Evolutionary conservation across 2,329 filamentous ascomycete genomes (phyloP), one percentile per base, ranked within the genome.

Genomic region (Paraphoma sp.): DNA sequence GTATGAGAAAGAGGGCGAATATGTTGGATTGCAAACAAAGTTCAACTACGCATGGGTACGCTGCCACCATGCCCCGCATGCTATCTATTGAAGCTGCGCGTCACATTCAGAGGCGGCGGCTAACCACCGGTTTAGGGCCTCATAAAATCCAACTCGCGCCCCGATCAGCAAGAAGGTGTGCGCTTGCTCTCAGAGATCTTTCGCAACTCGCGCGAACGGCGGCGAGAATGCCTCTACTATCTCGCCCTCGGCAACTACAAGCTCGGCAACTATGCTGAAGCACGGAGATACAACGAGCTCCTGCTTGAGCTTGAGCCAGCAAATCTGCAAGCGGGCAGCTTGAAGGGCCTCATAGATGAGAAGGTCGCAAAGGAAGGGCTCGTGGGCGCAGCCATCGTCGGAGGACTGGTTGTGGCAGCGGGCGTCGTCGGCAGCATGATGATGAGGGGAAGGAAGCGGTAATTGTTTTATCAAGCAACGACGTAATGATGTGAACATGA

Each of bases 31-130:
- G 41, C 95, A 99, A 79, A 99, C 95, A 60, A 98, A 98, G 77
- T 99, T 99, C 86, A 99, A 99, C 87, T 98, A 94, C 78, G 94
- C 95, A 75, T 99, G 95, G 95, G 93, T 96, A 86, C 42, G 33
- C 45, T 41, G 53, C 53, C 53, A 51, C 30, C 53, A 48, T 45
- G 28, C 42, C 28, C 23, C n/a, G 41, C 41, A n/a, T 29, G 7
- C 29, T 29, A 14, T 41, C 60, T 67, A 18, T 66, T 51, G 17
- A 45, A 14, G 33, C 33, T 36, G 33, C 33, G 3, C 14, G 7
- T 36, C 33, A 14, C 33, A 36, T 23, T 23, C 33, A 7, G 14
- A 36, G 14, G 2, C 10, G 14, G 7, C 9, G 14, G 10, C 14
- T 36, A 7, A 10, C 33, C 33, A 36, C 7, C 45, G 14, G 46